Percentiles rank a stretch among this genome's conserved stretches.
Evolutionary conservation across 2,329 filamentous ascomycete species (phyloP).

Genomic region (Falciphora oryzae): DNA sequence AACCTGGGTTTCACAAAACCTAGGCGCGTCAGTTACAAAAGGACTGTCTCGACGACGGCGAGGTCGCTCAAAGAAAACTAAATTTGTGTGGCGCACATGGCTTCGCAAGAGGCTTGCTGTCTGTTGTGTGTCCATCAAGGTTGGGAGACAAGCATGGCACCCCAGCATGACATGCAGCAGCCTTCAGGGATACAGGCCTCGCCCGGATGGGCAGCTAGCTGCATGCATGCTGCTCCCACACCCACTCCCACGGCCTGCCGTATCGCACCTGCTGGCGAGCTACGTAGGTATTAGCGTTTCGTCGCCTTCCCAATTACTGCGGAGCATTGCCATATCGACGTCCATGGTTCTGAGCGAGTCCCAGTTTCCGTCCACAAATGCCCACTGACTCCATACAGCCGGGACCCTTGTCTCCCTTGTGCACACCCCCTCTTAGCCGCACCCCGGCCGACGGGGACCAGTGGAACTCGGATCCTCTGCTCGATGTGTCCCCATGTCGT

Average conservation of each 20-base stretch:
- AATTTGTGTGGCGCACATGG: background rate
- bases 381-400: background rate
- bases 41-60: background rate
- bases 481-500: background rate
- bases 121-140: background rate
- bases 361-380: background rate
- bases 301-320: too few relatives aligned
- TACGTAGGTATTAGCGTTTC: background rate
- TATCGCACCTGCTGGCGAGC: too few relatives aligned
- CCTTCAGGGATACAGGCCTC: background rate
- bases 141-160: background rate
- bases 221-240: background rate
- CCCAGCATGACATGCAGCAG: background rate
- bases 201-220: background rate
- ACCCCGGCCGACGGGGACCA: background rate
- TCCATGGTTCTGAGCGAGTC: background rate
- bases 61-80: background rate
- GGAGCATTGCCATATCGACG: background rate
- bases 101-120: background rate
- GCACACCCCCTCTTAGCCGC: background rate
- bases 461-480: background rate
- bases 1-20: background rate
- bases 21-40: background rate
- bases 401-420: background rate
- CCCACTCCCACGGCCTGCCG: too few relatives aligned